Evolutionary conservation across 2,329 filamentous ascomycete species (phyloP), one percentile per base, ranked within the genome.

Genomic region (Emmonsia crescens): DNA sequence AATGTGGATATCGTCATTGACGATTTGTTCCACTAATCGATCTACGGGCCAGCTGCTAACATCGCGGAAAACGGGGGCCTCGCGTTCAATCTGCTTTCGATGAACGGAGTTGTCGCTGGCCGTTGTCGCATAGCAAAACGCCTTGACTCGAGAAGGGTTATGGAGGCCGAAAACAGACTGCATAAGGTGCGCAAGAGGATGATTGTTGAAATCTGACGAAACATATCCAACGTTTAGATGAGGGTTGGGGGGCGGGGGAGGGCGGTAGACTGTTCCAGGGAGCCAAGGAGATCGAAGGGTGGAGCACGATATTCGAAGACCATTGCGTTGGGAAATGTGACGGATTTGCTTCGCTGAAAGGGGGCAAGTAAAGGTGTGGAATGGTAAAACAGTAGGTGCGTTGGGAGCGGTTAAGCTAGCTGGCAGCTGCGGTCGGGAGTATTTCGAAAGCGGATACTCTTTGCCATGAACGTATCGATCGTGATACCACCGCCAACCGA

Each of bases 121-220:
- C 0, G 94, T 97, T 1, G 94, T 99, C 14, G 94, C 94, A 73
- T 99, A 99, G 74, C 94, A 99, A 70, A 92, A 91, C 0, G 94
- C 93, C 68, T 88, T 89, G 19, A 90, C 89, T 31, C 87, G 85
- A 29, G 73, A 75, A 0, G 81, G 81, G 68, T 96, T 80, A 71
- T 99, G 94, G 62, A 97, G 81, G 0, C 94, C 94, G 75, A 99
- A 99, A 5, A 97, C 92, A 0, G 94, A 97, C 77, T 99, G 94
- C 94, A 99, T 99, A 61, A 99, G 75, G 76, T 99, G 94, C 29
- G 94, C 94, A 40, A 99, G 79, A 3, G 94, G 94, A 72, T 99
- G 94, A 69, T 99, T 99, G 72, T 99, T 99, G 76, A 99, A 99
- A 75, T 99, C 94, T 0, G 94, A 97, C 3, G 94, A 97, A 44